Percentiles rank a stretch among this genome's conserved stretches.
Evolutionary conservation across 352 stramenopile genomes (phyloP).

Genomic region (Phytophthora cryptogea): DNA sequence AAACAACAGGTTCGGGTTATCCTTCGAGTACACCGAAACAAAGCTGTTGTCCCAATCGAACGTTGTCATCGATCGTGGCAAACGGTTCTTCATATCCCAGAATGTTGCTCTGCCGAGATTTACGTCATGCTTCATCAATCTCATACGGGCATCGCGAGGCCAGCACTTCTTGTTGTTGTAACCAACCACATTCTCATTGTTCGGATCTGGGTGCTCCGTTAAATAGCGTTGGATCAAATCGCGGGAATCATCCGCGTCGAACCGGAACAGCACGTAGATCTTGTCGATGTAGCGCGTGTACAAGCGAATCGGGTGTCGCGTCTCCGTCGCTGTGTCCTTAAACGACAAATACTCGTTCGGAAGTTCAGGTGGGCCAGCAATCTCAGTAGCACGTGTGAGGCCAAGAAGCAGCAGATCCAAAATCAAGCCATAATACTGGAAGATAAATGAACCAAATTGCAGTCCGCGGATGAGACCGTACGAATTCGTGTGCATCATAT

Average conservation of each 20-base stretch:
- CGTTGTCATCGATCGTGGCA: constrained; percentile 98
- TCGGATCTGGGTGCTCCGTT: constrained; percentile 99
- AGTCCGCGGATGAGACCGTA: constrained; percentile 99
- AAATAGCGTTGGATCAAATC: constrained; percentile 99
- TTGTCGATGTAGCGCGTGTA: constrained; percentile 99
- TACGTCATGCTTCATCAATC: constrained; percentile 99
- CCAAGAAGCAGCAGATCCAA: constrained; percentile 98
- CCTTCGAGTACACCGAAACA: constrained; percentile 98
- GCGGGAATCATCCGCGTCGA: constrained; percentile 97
- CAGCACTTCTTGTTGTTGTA: constrained; percentile 99
- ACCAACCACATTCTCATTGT: constrained; percentile 99
- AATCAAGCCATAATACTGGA: constrained; percentile 99
- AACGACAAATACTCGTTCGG: constrained; percentile 99
- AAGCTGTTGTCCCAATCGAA: constrained; percentile 99
- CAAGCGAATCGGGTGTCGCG: constrained; percentile 98
- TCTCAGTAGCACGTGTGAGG: constrained; percentile 97
- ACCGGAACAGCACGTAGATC: constrained; percentile 99
- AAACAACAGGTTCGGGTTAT: constrained; percentile 99
- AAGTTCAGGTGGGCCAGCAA: constrained; percentile 96
- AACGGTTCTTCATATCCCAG: constrained; percentile 99
- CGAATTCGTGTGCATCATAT: constrained; percentile 99
- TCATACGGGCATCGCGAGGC: constrained; percentile 99
- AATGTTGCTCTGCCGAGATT: constrained; percentile 99
- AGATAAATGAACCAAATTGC: constrained; percentile 97
- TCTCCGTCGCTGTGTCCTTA: constrained; percentile 97